Conservation (phyloP, 192 early-diverging fungal species). For the Coemansia sp. region DNA sequence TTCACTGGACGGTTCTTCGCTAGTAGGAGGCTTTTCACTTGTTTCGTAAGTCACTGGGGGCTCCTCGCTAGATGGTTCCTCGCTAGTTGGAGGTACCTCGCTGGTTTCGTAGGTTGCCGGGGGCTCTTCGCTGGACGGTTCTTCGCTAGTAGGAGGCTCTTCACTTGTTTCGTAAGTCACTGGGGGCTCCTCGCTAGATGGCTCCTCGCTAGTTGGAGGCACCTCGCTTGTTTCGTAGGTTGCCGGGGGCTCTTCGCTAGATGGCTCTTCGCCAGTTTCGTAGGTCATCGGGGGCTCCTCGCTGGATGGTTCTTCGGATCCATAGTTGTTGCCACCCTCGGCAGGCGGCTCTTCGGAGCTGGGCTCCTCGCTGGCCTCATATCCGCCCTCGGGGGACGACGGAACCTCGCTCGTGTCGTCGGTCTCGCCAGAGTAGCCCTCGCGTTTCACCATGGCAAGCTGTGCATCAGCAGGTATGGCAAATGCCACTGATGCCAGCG, state of each 20-base stretch:
- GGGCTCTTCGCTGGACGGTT: conserved; percentile 19
- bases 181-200: conserved; percentile 20
- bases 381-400: conserved; percentile 11
- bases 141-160: conserved; percentile 6
- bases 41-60: conserved; percentile 8
- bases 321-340: neutral
- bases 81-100: conserved; percentile 7
- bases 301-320: conserved; percentile 3
- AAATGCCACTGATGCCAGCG: conserved; percentile 29
- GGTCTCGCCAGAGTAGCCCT: conserved; percentile 11
- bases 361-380: conserved; percentile 6
- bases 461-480: conserved; percentile 26
- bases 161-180: conserved; percentile 13
- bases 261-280: conserved; percentile 11
- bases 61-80: conserved; percentile 20
- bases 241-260: conserved; percentile 15
- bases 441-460: conserved; percentile 31
- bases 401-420: conserved; percentile 21
- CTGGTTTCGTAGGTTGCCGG: conserved; percentile 9
- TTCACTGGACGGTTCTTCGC: conserved; percentile 20
- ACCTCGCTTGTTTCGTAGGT: conserved; percentile 10
- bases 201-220: conserved; percentile 4
- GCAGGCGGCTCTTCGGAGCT: conserved; percentile 22
- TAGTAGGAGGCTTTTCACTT: conserved; percentile 7
- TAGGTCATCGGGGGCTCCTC: conserved; percentile 9